Base-by-base conservation (phyloP, 2,329 filamentous ascomycete genomes). In the Phaeophleospora eucalypticola region DNA sequence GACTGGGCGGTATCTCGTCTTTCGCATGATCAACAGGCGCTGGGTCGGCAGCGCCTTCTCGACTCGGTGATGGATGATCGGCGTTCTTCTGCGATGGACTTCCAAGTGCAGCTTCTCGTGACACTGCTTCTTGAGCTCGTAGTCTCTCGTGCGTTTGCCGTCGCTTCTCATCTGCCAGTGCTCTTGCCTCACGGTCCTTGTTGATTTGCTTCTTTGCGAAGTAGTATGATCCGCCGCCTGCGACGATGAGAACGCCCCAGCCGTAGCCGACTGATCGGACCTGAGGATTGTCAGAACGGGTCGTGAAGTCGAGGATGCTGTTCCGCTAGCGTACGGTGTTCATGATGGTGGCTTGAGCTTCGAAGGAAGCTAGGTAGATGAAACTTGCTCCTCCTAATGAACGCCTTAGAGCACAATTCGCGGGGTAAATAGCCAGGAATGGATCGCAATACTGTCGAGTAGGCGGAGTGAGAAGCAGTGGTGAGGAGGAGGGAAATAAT, bases 161-260 rank as follows among this genome's bases (percentile, higher is more conserved):
- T 46, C 62, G 59, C 59, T 77, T 78, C 71, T 78, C 84, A 71
- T 85, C 83, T 58, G 81, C 78, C 51, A 86, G 82, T 59, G 86
- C 80, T 61, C 87, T 82, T 51, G 81, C 74, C 51, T 80, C 77
- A 55, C 91, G 87, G 70, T 96, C 89, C 58, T 87, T 87, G 66
- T 96, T 95, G 78, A 98, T 95, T 68, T 84, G 84, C 65, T 82
- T 80, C 78, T 98, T 98, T 55, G 93, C 93, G 67, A 96, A 95
- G 75, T 87, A 89, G 77, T 97, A 98, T 62, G 91, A 89, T 54
- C 85, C 87, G 56, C 82, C 93, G 64, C 91, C 93, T 58, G 90
- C 89, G 60, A 86, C 77, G 65, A 90, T 93, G 45, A 97, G 80
- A 41, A 89, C 80, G 59, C 87, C 90, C 93, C 89, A 96, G 64